A percentile compares a stretch with the other conserved stretches of the same genome.
Conservation (phyloP, 768 basidiomycete genomes). For the Paxillus ammoniavirescens region DNA sequence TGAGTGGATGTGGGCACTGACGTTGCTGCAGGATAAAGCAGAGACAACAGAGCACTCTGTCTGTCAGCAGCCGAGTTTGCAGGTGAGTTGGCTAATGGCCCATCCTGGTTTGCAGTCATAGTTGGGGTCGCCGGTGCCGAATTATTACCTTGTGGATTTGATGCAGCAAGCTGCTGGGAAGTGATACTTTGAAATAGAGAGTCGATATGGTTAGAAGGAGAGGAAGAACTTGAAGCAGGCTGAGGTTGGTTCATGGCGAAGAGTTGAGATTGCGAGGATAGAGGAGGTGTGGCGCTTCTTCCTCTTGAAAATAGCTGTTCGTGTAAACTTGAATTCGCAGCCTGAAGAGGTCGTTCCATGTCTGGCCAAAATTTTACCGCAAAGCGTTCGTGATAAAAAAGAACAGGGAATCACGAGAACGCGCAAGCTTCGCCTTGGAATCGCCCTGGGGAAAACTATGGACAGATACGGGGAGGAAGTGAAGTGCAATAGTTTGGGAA, state of each 20-base stretch:
- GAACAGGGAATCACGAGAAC: neutral
- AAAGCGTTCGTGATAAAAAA: neutral
- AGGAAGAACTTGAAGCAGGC: conserved; percentile 31
- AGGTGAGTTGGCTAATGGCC: conserved; percentile 39
- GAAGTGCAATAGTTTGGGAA: conserved; percentile 1
- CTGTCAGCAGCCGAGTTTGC: conserved; percentile 50
- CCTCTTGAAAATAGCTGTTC: conserved; percentile 53
- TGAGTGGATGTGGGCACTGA: conserved; percentile 27
- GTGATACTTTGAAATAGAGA: conserved; percentile 62
- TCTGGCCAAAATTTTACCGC: neutral
- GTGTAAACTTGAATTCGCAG: conserved; percentile 5
- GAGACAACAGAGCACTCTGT: conserved; percentile 72
- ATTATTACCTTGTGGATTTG: conserved; percentile 35
- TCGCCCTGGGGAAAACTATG: neutral
- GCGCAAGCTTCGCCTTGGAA: neutral
- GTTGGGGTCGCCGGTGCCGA: conserved; percentile 46
- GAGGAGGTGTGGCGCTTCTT: conserved; percentile 53
- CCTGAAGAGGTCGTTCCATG: conserved; percentile 6
- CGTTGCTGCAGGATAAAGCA: conserved; percentile 54
- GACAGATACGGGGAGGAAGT: conserved; percentile 5
- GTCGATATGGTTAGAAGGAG: conserved; percentile 62
- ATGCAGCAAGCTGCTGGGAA: conserved; percentile 40
- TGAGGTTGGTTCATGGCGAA: conserved; percentile 35
- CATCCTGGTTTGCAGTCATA: conserved; percentile 39
- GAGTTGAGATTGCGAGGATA: conserved; percentile 30